Evolutionary conservation across 495 filamentous ascomycete genomes (phyloP).

Genomic region (Hypoxylon fragiforme): DNA sequence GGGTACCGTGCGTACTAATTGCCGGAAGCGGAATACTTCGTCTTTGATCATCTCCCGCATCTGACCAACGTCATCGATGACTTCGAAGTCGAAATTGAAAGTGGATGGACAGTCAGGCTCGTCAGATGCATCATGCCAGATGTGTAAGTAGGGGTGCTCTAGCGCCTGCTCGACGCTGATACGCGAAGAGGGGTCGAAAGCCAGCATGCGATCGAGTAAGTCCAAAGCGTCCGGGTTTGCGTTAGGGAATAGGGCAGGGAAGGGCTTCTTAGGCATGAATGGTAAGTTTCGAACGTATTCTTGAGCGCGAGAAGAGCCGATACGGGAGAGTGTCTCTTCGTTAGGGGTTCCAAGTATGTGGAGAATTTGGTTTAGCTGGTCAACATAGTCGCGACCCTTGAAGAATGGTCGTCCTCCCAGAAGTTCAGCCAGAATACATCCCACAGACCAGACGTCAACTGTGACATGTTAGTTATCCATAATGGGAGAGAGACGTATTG

Average conservation of each 20-base stretch:
- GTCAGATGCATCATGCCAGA: slow-evolving; percentile 97
- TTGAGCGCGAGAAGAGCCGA: slow-evolving; percentile 93
- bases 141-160: slow-evolving; percentile 92
- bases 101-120: slow-evolving; percentile 90
- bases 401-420: slow-evolving; percentile 97
- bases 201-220: slow-evolving; percentile 92
- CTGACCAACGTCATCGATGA: slow-evolving; percentile 85
- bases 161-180: slow-evolving; percentile 92
- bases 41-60: slow-evolving; percentile 98
- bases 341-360: slow-evolving; percentile 97
- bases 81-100: slow-evolving; percentile 98
- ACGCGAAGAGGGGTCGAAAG: slow-evolving; percentile 90
- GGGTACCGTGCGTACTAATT: slow-evolving; percentile 69
- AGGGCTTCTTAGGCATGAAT: slow-evolving; percentile 90
- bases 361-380: slow-evolving; percentile 98
- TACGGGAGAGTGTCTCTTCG: slow-evolving; percentile 90
- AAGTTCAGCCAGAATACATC: slow-evolving; percentile 95
- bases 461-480: slow-evolving; percentile 5
- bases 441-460: slow-evolving; percentile 99
- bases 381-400: slow-evolving; percentile 98
- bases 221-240: slow-evolving; percentile 97
- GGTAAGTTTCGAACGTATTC: slow-evolving; percentile 98
- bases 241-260: slow-evolving; percentile 85
- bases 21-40: slow-evolving; percentile 83
- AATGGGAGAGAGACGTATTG: not conserved